Percentiles rank a stretch among this genome's conserved stretches.
These are phyloP conservation scores for Candida sojae DNA, from an alignment of 1,139 yeast species.

Conservation along the genomic window DNA sequence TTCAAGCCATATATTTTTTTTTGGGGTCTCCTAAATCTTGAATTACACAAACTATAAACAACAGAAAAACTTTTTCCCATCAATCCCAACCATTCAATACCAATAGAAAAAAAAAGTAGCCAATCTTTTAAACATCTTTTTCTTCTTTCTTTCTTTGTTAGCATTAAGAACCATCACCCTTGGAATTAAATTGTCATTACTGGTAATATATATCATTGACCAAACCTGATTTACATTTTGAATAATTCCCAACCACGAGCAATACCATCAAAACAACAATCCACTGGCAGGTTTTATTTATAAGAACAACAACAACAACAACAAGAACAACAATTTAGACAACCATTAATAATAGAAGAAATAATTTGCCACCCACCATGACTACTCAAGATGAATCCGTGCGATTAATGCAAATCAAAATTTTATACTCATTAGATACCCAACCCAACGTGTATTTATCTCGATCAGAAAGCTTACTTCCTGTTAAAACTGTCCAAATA, in stretches of 20 bases:
- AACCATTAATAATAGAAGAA: background rate
- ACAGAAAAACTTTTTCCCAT: background rate
- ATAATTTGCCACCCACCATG: conserved; percentile 11
- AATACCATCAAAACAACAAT: background rate
- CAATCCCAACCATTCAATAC: background rate
- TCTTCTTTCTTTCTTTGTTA: background rate
- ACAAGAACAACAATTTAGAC: background rate
- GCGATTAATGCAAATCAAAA: conserved; percentile 53
- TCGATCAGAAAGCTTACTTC: conserved; percentile 45
- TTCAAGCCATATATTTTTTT: background rate
- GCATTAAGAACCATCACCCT: background rate
- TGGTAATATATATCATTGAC: background rate
- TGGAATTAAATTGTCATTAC: background rate
- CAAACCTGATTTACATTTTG: background rate
- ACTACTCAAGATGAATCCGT: conserved; percentile 24
- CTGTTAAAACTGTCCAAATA: conserved; percentile 50
- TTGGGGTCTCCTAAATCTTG: too few relatives aligned
- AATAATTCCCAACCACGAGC: background rate
- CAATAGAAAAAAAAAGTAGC: background rate
- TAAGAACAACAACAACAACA: background rate
- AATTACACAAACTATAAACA: conserved; percentile 2
- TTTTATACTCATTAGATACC: conserved; percentile 62
- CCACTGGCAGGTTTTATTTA: background rate
- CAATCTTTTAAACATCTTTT: conserved; percentile 1
- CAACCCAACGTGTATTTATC: conserved; percentile 59